phyloP scores from a whole-genome alignment of 2,329 filamentous ascomycete species.

The Fusarium incarnatum region DNA sequence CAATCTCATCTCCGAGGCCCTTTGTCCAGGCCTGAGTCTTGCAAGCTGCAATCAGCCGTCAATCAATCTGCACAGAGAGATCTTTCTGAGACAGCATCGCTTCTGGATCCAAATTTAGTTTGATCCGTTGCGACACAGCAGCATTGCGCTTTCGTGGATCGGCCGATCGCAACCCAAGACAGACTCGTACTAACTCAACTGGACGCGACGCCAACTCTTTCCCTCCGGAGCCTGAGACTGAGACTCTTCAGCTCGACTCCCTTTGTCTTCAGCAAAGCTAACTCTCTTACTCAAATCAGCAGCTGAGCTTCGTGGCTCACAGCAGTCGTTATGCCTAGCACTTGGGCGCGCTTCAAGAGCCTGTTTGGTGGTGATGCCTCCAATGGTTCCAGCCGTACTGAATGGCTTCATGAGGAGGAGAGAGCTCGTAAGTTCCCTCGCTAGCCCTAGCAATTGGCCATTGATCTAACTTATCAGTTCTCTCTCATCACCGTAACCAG shows the following conservation, averaged over 20 bases:
- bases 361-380: constrained; percentile 42
- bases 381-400: constrained; percentile 45
- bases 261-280: neutral
- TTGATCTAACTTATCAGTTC: constrained; percentile 60
- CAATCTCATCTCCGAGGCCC: neutral
- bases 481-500: constrained; percentile 71
- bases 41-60: constrained; percentile 36
- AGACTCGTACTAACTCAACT: neutral
- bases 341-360: constrained; percentile 50
- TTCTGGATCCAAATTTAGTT: constrained; percentile 20
- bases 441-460: neutral
- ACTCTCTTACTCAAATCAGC: neutral
- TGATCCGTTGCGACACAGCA: constrained; percentile 33
- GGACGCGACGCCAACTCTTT: constrained; percentile 14
- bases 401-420: constrained; percentile 58
- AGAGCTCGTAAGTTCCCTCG: constrained; percentile 55
- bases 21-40: constrained; percentile 16
- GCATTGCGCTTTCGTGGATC: constrained; percentile 11
- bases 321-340: constrained; percentile 33
- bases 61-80: constrained; percentile 37
- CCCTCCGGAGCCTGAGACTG: neutral
- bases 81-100: constrained; percentile 34
- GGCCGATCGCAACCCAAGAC: constrained; percentile 11
- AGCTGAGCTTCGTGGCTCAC: constrained; percentile 15
- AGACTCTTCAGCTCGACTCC: neutral